Evolutionary conservation across 2,329 filamentous ascomycete species (phyloP), one percentile per base, ranked within the genome.

Genomic region (Aspergillus sp.): DNA sequence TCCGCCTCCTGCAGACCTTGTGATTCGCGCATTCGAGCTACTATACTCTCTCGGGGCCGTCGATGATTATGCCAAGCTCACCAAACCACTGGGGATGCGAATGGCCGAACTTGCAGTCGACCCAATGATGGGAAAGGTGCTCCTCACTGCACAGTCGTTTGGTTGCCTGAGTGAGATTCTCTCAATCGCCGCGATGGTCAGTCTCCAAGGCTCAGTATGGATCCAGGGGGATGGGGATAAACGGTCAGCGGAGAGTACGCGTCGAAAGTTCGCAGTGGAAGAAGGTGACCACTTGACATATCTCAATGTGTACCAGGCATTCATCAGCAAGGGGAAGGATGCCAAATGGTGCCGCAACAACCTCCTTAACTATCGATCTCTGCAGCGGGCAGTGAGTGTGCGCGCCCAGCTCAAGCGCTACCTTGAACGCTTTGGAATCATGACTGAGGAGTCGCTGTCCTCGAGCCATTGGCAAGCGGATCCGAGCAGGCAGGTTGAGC

Each of bases 71-170:
- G 86, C 86, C 10, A 93, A 89, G 53, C 74, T 98, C 16, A 95
- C 89, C 2, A 80, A 76, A 45, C 88, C 91, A 0, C 67, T 95
- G n/a, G 91, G 91, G 1, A 69, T 76, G 39, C 75, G 85, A 26
- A 95, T 96, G 86, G 89, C 91, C 1, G 89, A 96, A 56, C 68
- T 98, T 26, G 82, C 88, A 0, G 75, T 96, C 5, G 86, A 94
- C 47, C 91, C 91, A 0, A 95, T 95, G 86, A 91, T 95, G 74
- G 85, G 82, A 5, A 93, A 89, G 61, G 84, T 82, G 0, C 68
- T 95, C 4, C 74, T 96, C 6, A 75, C 79, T 12, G 82, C 88
- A 0, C 65, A 75, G 4, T 68, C 72, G 0, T 93, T 94, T 59
- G 71, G 71, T 24, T 95, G 88, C 45, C 63, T 93, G 8, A 80